phyloP scores from a whole-genome alignment of 2,329 filamentous ascomycete species.

The Fusarium guadeloupense region DNA sequence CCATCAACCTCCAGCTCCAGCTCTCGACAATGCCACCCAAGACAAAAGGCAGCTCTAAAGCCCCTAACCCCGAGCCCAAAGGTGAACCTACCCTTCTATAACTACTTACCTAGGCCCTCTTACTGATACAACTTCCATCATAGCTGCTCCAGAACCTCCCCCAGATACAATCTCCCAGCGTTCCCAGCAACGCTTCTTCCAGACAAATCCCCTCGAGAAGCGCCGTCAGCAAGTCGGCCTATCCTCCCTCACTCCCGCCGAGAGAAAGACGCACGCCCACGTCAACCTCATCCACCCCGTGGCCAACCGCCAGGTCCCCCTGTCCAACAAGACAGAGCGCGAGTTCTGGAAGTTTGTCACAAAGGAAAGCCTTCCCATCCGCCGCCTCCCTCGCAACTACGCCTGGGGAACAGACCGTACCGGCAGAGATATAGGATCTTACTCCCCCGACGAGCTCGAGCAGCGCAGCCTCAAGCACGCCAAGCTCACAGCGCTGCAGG shows the following conservation, averaged over 20 bases:
- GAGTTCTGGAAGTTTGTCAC: conserved; percentile 67
- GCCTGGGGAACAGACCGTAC: conserved; percentile 62
- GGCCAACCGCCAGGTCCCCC: conserved; percentile 47
- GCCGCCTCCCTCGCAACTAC: conserved; percentile 53
- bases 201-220: conserved; percentile 60
- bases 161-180: conserved; percentile 60
- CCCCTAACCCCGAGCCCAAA: conserved; percentile 36
- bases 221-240: conserved; percentile 57
- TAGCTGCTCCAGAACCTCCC: conserved; percentile 45
- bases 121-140: conserved; percentile 6
- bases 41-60: conserved; percentile 50
- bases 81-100: conserved; percentile 7
- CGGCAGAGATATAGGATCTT: conserved; percentile 60
- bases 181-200: conserved; percentile 58
- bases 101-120: not conserved
- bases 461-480: conserved; percentile 54
- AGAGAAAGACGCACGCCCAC: conserved; percentile 60
- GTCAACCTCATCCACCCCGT: conserved; percentile 56
- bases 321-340: conserved; percentile 60
- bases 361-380: conserved; percentile 61
- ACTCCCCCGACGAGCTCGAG: conserved; percentile 57
- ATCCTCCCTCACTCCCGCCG: conserved; percentile 56
- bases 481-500: conserved; percentile 54
- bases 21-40: conserved; percentile 50
- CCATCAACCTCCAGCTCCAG: conserved; percentile 34